Conservation (phyloP, 2,329 filamentous ascomycete species). For the Atkinsonella texensis region DNA sequence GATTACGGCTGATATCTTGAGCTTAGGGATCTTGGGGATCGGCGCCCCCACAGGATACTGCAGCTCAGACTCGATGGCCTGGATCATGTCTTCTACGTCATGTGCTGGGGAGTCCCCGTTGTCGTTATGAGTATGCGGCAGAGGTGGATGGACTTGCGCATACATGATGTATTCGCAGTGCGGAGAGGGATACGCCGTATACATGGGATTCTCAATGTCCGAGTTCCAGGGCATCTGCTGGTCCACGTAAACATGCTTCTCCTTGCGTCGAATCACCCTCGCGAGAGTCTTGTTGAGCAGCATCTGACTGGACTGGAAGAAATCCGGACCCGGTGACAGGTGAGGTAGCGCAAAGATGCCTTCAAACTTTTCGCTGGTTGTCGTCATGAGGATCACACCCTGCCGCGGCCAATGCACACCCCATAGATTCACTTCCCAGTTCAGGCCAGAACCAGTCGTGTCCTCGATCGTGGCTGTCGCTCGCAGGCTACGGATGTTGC, state of each 20-base stretch:
- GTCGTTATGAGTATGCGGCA: conserved; percentile 21
- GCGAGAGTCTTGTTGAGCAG: conserved; percentile 65
- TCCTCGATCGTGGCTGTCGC: conserved; percentile 65
- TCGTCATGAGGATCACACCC: conserved; percentile 70
- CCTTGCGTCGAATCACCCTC: conserved; percentile 53
- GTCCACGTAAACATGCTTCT: conserved; percentile 40
- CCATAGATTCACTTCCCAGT: conserved; percentile 68
- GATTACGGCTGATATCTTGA: conserved; percentile 51
- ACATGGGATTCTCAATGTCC: conserved; percentile 47
- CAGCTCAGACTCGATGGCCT: conserved; percentile 50
- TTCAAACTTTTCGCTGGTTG: conserved; percentile 88
- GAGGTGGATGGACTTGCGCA: conserved; percentile 58
- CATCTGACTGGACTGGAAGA: conserved; percentile 44
- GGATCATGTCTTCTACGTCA: conserved; percentile 29
- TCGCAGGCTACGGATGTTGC: conserved; percentile 55
- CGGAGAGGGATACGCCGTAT: conserved; percentile 46
- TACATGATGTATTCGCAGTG: conserved; percentile 87
- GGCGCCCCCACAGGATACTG: conserved; percentile 49
- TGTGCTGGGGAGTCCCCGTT: conserved; percentile 18
- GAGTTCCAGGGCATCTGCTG: conserved; percentile 67
- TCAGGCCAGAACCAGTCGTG: conserved; percentile 50
- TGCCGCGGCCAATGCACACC: conserved; percentile 79
- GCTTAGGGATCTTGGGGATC: conserved; percentile 37
- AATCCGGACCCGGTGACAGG: conserved; percentile 49
- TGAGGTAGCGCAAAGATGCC: conserved; percentile 85